Percentiles rank a stretch among this genome's conserved stretches.
These are phyloP conservation scores for Kurtzmaniella quercitrusa DNA, from an alignment of 1,139 yeast species.

Conservation along the genomic window DNA sequence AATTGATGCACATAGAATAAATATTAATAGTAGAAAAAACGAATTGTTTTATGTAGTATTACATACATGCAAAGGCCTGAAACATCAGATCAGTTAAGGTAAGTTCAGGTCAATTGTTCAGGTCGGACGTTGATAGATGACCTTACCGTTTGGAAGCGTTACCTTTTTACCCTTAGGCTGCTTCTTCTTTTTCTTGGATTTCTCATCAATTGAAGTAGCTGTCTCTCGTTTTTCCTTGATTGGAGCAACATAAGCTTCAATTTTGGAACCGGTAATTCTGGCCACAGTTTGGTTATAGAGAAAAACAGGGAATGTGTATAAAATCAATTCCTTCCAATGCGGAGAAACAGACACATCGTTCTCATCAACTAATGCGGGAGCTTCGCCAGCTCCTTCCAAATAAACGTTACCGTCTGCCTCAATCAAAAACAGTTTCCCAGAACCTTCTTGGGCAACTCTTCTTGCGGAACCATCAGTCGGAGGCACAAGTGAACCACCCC, in stretches of 20 bases:
- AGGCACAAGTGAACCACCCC: slow-evolving; percentile 52
- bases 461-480: slow-evolving; percentile 46
- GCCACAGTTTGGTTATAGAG: slow-evolving; percentile 49
- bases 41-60: background rate
- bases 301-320: slow-evolving; percentile 43
- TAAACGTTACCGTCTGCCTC: slow-evolving; percentile 68
- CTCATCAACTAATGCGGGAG: slow-evolving; percentile 28
- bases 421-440: slow-evolving; percentile 60
- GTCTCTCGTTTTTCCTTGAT: slow-evolving; percentile 5
- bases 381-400: slow-evolving; percentile 51
- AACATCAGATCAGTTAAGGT: no score
- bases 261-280: slow-evolving; percentile 20
- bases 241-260: slow-evolving; percentile 21
- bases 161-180: slow-evolving; percentile 41
- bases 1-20: background rate
- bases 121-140: slow-evolving; percentile 42
- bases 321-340: slow-evolving; percentile 52
- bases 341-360: slow-evolving; percentile 35
- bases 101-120: no score
- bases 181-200: slow-evolving; percentile 27
- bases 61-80: no score
- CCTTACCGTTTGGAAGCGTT: slow-evolving; percentile 59
- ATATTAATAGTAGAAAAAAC: background rate
- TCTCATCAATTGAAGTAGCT: slow-evolving; percentile 12
- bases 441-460: slow-evolving; percentile 28